A percentile compares a stretch with the other conserved stretches of the same genome.
Evolutionary conservation across 164 flowering plant species (phyloP).

Genomic region (Umbilicus rupestris): DNA sequence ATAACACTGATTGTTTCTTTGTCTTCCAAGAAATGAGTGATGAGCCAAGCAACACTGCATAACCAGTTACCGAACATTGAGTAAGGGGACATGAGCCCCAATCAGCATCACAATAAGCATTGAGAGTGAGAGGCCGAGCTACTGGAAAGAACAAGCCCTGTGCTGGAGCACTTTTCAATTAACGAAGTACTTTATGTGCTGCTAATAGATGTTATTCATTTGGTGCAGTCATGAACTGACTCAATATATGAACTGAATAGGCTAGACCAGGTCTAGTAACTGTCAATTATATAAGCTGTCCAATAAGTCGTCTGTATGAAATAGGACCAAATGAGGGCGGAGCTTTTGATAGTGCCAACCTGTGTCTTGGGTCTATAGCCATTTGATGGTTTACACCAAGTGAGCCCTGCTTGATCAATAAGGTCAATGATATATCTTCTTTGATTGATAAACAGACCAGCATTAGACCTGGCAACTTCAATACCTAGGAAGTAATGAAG

Average conservation of each 20-base stretch:
- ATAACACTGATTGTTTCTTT: neutral
- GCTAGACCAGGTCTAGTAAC: conserved; percentile 1
- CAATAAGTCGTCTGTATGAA: neutral
- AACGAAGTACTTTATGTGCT: neutral
- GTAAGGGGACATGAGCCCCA: neutral
- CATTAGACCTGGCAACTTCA: neutral
- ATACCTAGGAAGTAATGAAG: neutral
- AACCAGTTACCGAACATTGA: neutral
- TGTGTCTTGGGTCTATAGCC: neutral
- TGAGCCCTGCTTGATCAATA: neutral
- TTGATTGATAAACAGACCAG: neutral
- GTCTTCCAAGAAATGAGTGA: conserved; percentile 10
- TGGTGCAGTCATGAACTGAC: neutral
- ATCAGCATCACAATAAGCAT: conserved; percentile 7
- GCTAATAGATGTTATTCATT: neutral
- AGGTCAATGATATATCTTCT: neutral
- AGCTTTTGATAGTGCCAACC: neutral
- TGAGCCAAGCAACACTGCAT: neutral
- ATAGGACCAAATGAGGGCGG: neutral
- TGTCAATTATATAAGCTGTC: neutral
- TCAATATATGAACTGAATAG: no score
- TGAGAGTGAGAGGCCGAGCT: neutral
- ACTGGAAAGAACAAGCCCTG: neutral
- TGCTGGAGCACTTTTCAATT: neutral
- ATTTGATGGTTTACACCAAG: neutral